These are phyloP conservation scores for Pichia sp. DNA, from an alignment of 1,139 yeast species.

Conservation along the genomic window DNA sequence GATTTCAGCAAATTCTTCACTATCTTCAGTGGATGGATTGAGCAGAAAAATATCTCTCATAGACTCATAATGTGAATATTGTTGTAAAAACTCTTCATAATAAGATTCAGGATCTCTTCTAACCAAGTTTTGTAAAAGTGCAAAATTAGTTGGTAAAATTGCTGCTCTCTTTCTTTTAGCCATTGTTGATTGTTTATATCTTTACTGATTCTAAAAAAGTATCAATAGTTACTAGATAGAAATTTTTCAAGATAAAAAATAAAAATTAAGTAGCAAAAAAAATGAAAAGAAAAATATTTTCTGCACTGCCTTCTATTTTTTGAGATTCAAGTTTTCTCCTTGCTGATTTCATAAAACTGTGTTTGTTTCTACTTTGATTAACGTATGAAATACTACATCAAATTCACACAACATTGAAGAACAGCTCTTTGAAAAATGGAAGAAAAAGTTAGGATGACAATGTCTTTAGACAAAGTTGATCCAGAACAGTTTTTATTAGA, in stretches of 20 bases:
- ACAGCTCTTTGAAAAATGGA: not conserved
- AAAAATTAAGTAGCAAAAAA: not conserved
- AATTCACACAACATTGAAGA: not conserved
- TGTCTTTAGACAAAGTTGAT: constrained; percentile 1
- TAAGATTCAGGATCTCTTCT: constrained; percentile 92
- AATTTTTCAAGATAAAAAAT: not conserved
- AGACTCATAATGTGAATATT: constrained; percentile 87
- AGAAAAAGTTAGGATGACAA: not conserved
- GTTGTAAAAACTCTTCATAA: constrained; percentile 87
- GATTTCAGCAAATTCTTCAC: constrained; percentile 72
- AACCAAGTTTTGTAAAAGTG: constrained; percentile 83
- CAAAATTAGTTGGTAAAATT: constrained; percentile 83
- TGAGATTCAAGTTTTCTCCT: not conserved
- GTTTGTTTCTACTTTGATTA: not conserved
- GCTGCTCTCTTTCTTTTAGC: constrained; percentile 89
- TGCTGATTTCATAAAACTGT: not conserved
- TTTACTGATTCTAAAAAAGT: not conserved
- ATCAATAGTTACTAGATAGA: not conserved
- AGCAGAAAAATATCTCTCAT: constrained; percentile 76
- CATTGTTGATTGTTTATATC: constrained; percentile 37
- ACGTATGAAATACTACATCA: not conserved
- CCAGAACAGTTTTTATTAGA: constrained; percentile 8
- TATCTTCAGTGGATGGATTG: constrained; percentile 57
- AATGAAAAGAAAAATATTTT: not conserved
- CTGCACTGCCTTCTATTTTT: not conserved